phyloP scores from a whole-genome alignment of 495 filamentous ascomycete species.

The Talaromyces wortmannii region DNA sequence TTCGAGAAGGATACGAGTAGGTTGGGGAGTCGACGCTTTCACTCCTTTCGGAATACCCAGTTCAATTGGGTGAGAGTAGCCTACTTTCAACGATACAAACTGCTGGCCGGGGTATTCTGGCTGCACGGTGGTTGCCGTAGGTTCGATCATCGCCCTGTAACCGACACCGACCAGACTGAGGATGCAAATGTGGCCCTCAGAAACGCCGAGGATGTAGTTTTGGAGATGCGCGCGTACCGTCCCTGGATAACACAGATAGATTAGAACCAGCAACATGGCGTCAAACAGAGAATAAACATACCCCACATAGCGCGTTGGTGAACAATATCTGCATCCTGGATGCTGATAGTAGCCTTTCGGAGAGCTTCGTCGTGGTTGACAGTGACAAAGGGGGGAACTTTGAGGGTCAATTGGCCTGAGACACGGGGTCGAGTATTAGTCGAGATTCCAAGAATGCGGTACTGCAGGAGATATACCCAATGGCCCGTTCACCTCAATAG shows the following conservation, averaged over 20 bases:
- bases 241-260: constrained; percentile 39
- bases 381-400: constrained; percentile 65
- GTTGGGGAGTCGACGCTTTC: constrained; percentile 81
- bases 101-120: constrained; percentile 72
- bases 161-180: constrained; percentile 93
- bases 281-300: constrained; percentile 35
- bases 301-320: constrained; percentile 97
- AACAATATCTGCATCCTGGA: constrained; percentile 54
- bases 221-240: constrained; percentile 84
- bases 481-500: constrained; percentile 65
- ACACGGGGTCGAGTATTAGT: constrained; percentile 2
- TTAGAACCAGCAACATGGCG: background rate
- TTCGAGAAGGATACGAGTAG: constrained; percentile 90
- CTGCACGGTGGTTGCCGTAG: constrained; percentile 58
- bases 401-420: constrained; percentile 62
- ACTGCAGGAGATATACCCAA: constrained; percentile 43
- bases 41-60: constrained; percentile 75
- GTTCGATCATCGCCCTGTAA: constrained; percentile 82
- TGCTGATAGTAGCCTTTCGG: constrained; percentile 55
- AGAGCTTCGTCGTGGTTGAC: constrained; percentile 55
- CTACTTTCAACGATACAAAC: constrained; percentile 88
- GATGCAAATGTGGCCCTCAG: constrained; percentile 91
- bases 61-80: constrained; percentile 93
- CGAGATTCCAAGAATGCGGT: constrained; percentile 1
- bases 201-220: constrained; percentile 85